Percentiles rank a stretch among this genome's conserved stretches.
These are phyloP conservation scores for Oemleria cerasiformis DNA, from an alignment of 306 rosid genomes.

Conservation along the genomic window DNA sequence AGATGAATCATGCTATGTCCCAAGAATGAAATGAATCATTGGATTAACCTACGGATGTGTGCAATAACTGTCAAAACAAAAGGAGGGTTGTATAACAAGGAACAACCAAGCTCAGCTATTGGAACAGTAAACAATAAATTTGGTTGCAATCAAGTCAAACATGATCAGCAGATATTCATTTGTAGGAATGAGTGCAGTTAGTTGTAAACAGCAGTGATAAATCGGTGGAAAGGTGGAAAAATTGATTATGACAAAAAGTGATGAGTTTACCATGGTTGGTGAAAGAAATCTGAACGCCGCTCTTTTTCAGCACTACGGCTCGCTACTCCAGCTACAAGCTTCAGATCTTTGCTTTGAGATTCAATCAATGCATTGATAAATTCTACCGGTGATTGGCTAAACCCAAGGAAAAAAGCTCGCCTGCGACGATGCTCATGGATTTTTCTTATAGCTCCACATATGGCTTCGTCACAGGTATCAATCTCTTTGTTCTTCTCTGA, in stretches of 20 bases:
- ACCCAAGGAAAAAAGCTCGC: constrained; percentile 94
- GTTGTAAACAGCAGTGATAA: neutral
- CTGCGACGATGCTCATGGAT: constrained; percentile 95
- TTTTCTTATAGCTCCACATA: constrained; percentile 79
- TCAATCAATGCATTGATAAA: constrained; percentile 86
- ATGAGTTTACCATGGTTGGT: constrained; percentile 82
- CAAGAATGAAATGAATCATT: no score
- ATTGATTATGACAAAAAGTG: constrained; percentile 7
- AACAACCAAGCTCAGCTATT: neutral
- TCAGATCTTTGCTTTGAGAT: constrained; percentile 92
- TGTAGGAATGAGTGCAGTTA: neutral
- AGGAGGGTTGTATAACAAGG: neutral
- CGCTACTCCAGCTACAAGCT: constrained; percentile 83
- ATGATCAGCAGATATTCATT: neutral
- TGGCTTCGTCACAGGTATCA: constrained; percentile 84
- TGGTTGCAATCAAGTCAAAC: neutral
- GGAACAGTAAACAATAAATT: neutral
- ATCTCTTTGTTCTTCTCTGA: constrained; percentile 97
- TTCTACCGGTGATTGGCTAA: constrained; percentile 97
- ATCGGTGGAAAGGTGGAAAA: neutral
- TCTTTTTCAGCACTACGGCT: constrained; percentile 88
- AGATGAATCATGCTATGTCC: no score
- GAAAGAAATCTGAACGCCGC: constrained; percentile 86
- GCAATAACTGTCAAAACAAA: neutral
- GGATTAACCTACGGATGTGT: no score